Evolutionary conservation across 2,329 filamentous ascomycete genomes (phyloP).

Genomic region (Alternaria gaisen): DNA sequence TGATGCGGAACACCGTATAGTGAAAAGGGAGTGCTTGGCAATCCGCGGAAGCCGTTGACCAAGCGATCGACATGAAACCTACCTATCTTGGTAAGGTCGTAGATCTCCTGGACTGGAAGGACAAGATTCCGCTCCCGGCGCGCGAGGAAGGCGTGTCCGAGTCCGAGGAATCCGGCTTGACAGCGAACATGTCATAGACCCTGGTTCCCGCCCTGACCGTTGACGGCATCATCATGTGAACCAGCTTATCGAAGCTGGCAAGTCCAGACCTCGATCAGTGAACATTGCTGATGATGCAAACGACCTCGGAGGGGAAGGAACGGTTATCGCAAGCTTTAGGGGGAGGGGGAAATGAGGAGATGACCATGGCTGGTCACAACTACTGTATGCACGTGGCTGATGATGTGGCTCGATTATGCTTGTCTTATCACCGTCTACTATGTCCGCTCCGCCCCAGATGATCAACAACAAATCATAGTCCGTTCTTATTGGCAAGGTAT

Average conservation of each 20-base stretch:
- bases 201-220: slow-evolving; percentile 2
- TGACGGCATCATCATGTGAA: slow-evolving; percentile 8
- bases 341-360: not conserved
- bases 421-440: slow-evolving; percentile 4
- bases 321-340: not conserved
- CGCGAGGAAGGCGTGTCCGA: slow-evolving; percentile 5
- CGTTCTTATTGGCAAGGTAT: not conserved
- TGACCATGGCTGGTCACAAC: not conserved
- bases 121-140: slow-evolving; percentile 3
- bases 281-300: not conserved
- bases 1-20: not conserved
- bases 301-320: not conserved
- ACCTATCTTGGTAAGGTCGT: not conserved
- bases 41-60: slow-evolving; percentile 3
- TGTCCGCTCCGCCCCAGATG: not conserved
- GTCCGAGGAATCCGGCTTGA: slow-evolving; percentile 12
- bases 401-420: not conserved
- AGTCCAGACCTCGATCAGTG: slow-evolving; percentile 4
- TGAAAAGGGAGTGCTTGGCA: slow-evolving; percentile 1
- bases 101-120: slow-evolving; percentile 6
- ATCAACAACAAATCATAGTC: slow-evolving; percentile 2
- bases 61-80: not conserved
- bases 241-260: not conserved
- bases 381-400: not conserved
- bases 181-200: slow-evolving; percentile 4